Evolutionary conservation across 305 asterid species (phyloP).

Genomic region (Solanum hybrid): DNA sequence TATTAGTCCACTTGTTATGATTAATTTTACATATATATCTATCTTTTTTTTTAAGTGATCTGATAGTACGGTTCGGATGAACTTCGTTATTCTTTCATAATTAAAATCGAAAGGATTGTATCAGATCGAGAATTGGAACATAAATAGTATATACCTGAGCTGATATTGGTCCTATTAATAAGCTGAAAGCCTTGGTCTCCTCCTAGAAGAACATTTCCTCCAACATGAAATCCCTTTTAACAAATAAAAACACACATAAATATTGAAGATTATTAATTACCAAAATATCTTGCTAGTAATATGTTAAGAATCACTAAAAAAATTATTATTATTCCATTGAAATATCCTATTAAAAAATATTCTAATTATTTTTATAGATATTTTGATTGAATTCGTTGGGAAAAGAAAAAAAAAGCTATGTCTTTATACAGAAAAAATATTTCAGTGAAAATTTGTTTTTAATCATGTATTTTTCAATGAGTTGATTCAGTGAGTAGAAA

Average conservation of each 20-base stretch:
- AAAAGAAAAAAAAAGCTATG: background rate
- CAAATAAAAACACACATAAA: background rate
- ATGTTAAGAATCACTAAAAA: background rate
- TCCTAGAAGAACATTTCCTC: slow-evolving; percentile 41
- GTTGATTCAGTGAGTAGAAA: background rate
- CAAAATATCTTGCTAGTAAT: background rate
- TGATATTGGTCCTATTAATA: slow-evolving; percentile 38
- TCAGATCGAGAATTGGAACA: background rate
- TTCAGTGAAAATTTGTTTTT: background rate
- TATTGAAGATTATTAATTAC: background rate
- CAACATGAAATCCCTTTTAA: slow-evolving; percentile 51
- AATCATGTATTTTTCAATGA: background rate
- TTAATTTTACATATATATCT: background rate
- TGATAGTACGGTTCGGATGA: background rate
- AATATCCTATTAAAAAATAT: rapidly evolving
- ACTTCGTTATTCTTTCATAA: background rate
- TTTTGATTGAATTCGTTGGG: rapidly evolving
- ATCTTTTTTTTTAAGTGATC: background rate
- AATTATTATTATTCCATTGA: rapidly evolving
- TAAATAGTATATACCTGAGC: slow-evolving; percentile 35
- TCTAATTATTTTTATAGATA: rapidly evolving
- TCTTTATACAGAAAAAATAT: too few species aligned
- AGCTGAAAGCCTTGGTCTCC: slow-evolving; percentile 54
- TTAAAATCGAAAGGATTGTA: background rate
- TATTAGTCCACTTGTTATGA: background rate